Conservation (phyloP, 306 rosid species). For the Acacia melanoxylon region DNA sequence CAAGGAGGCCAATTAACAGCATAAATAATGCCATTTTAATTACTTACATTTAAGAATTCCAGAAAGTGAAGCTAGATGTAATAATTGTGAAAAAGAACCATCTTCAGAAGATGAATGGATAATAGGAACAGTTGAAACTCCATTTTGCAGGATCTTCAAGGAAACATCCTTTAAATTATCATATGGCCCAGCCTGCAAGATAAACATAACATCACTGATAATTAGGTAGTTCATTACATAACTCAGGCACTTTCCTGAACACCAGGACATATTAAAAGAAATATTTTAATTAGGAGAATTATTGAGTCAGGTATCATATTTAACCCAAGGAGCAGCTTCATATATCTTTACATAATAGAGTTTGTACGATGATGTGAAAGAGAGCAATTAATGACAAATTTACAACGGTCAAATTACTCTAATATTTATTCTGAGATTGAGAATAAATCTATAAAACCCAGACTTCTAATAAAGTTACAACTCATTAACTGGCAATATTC, state of each 20-base stretch:
- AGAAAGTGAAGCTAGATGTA: conserved; percentile 93
- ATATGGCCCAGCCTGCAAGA: conserved; percentile 78
- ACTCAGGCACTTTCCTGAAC: background rate
- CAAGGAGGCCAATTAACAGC: conserved; percentile 17
- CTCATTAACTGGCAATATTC: conserved; percentile 9
- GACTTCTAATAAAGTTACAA: background rate
- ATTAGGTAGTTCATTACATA: background rate
- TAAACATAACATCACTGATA: conserved; percentile 13
- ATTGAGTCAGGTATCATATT: background rate
- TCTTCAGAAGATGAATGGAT: conserved; percentile 79
- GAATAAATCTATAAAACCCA: conserved; percentile 3
- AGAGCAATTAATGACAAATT: background rate
- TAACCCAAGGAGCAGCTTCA: conserved; percentile 10
- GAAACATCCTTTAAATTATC: conserved; percentile 84
- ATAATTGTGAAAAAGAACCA: conserved; percentile 79
- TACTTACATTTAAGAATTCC: conserved; percentile 83
- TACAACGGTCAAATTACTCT: conserved; percentile 1
- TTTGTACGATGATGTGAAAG: conserved; percentile 4
- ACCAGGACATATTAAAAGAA: background rate
- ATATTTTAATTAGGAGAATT: background rate
- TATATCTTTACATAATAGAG: background rate
- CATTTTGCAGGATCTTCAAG: conserved; percentile 75
- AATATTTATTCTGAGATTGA: conserved; percentile 2
- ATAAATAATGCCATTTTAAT: conserved; percentile 14
- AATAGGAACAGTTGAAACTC: conserved; percentile 85